Percentiles rank a stretch among this genome's conserved stretches.
Evolutionary conservation across 352 stramenopile species (phyloP).

Genomic region (Phytophthora sojae): DNA sequence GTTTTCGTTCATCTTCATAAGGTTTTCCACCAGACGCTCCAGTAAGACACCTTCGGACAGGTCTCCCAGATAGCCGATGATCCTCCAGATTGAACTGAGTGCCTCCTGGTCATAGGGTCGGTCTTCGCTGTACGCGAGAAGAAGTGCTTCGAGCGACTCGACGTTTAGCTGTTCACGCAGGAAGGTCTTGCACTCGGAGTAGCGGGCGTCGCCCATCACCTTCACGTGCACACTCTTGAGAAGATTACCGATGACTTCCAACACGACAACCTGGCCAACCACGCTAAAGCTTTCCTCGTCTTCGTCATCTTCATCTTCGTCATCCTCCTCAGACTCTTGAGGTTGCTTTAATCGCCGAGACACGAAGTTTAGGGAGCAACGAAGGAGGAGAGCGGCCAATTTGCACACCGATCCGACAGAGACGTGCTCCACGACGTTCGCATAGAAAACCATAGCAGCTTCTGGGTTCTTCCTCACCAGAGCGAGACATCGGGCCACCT

Average conservation of each 20-base stretch:
- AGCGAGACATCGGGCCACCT: slow-evolving; percentile 82
- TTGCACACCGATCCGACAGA: slow-evolving; percentile 89
- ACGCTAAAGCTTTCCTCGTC: slow-evolving; percentile 68
- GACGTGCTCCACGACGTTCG: slow-evolving; percentile 73
- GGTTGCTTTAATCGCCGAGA: slow-evolving; percentile 62
- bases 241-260: slow-evolving; percentile 78
- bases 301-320: slow-evolving; percentile 68
- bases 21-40: slow-evolving; percentile 63
- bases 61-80: slow-evolving; percentile 74
- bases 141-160: slow-evolving; percentile 65
- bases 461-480: slow-evolving; percentile 86
- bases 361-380: slow-evolving; percentile 82
- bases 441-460: slow-evolving; percentile 86
- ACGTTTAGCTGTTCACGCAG: slow-evolving; percentile 70
- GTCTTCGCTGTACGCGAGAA: slow-evolving; percentile 72
- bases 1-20: slow-evolving; percentile 81
- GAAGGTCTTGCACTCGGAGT: slow-evolving; percentile 80
- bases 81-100: slow-evolving; percentile 77
- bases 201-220: slow-evolving; percentile 72
- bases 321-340: slow-evolving; percentile 45
- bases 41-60: slow-evolving; percentile 64
- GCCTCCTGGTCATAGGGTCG: slow-evolving; percentile 73
- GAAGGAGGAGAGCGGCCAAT: slow-evolving; percentile 73
- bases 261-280: slow-evolving; percentile 74
- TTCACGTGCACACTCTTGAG: slow-evolving; percentile 80